Base-by-base conservation (phyloP, 2,329 filamentous ascomycete species). In the Arthrobotrys sphaeroides region DNA sequence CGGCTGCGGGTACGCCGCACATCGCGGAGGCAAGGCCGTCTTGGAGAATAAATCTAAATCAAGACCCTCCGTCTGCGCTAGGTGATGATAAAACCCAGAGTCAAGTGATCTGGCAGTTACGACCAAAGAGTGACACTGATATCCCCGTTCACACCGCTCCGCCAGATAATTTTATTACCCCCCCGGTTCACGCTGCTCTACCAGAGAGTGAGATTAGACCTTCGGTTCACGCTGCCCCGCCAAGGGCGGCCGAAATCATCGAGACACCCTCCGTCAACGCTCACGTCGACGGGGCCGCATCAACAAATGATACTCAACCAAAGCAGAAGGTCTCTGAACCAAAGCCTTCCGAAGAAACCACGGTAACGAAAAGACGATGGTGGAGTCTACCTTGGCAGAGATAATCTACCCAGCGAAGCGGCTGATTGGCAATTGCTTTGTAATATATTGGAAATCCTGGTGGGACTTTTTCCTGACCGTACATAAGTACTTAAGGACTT, bases 401-500 rank as follows among this genome's bases (percentile, higher is more conserved):
- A 45, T 59, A 20, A 55, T 26, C 33, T 24, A n/a, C n/a, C n/a
- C n/a, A 26, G 20, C 18, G 33, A 43, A 43, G 61, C 61, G 61
- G 69, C 51, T 66, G 67, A 67, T 66, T 74, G 42, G 18, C 20
- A 36, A 68, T 36, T 62, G 70, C 62, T 74, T 74, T 68, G 55
- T 74, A 57, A 74, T 60, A 45, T 33, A 74, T 74, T 74, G 57
- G 42, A 67, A 74, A 74, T 67, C 62, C 28, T 42, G 10, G n/a
- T 53, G 24, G 42, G 16, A 24, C n/a, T 1, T 12, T 5, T 36
- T 64, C 28, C 31, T 36, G 13, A 16, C 5, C 16, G 26, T n/a
- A 28, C 10, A 33, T 13, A 7, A n/a, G n/a, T n/a, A n/a, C n/a
- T n/a, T n/a, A n/a, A n/a, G n/a, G n/a, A n/a, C n/a, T n/a, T n/a